Evolutionary conservation across 1,284 basidiomycete genomes (phyloP).

Genomic region (Psilocybe mexicana): DNA sequence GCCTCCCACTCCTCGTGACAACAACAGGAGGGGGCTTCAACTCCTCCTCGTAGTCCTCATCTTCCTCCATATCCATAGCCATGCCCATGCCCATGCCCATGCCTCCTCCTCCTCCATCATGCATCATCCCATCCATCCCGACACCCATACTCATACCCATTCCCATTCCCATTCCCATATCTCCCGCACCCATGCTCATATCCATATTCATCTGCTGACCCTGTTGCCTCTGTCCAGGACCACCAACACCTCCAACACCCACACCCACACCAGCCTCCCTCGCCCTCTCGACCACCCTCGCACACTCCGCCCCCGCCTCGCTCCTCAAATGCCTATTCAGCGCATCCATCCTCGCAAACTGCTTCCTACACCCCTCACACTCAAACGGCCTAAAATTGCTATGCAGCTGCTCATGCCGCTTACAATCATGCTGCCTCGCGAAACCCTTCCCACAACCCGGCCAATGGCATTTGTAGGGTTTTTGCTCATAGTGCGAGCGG

Average conservation of each 20-base stretch:
- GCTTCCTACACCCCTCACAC: slow-evolving; percentile 77
- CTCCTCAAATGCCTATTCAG: slow-evolving; percentile 62
- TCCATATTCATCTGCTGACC: no score
- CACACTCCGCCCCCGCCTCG: slow-evolving; percentile 28
- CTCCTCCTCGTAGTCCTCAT: background rate
- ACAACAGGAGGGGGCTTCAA: slow-evolving; percentile 1
- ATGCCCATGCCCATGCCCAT: background rate
- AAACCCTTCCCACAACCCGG: slow-evolving; percentile 86
- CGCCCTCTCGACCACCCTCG: slow-evolving; percentile 20
- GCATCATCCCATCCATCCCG: background rate
- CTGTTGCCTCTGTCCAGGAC: background rate
- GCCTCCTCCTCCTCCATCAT: background rate
- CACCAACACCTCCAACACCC: background rate
- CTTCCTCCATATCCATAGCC: background rate
- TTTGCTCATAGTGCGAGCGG: slow-evolving; percentile 82
- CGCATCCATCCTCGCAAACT: slow-evolving; percentile 79
- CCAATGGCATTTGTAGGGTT: slow-evolving; percentile 84
- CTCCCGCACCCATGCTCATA: background rate
- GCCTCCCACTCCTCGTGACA: slow-evolving; percentile 4
- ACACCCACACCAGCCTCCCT: slow-evolving; percentile 6
- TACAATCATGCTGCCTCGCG: slow-evolving; percentile 83
- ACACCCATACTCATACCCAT: background rate
- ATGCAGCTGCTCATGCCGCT: slow-evolving; percentile 80
- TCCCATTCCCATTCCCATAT: background rate
- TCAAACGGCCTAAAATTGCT: slow-evolving; percentile 75